Evolutionary conservation across 2,329 filamentous ascomycete genomes (phyloP), one percentile per base, ranked within the genome.

Genomic region (Penicillium sp.): DNA sequence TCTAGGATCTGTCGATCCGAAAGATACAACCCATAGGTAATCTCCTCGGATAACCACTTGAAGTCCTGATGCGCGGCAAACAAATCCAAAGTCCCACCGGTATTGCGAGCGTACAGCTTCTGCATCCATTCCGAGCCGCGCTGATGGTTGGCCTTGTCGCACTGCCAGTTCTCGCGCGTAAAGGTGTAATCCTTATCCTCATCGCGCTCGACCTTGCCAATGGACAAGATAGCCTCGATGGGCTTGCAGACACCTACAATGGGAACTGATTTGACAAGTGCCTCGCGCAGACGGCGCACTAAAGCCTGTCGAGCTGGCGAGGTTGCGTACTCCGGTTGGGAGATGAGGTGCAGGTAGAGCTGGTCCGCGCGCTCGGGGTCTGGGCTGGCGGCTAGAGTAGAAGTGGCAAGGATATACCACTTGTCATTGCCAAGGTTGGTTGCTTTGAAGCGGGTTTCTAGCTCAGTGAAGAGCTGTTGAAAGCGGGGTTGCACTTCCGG

Each of bases 41-140:
- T 84, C 19, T 89, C 89, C 50, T 90, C 80, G 73, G 92, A 90
- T 75, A 96, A 83, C 68, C 86, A 87, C 10, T 84, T 80, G 71
- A 96, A 91, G 31, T 77, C 72, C 21, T 58, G 59, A 48, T 74
- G 72, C 24, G 70, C 68, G 14, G 39, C 55, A 48, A 74, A 71
- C 35, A 73, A 24, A 43, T 71, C 64, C 57, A 74, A 50, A 4
- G 71, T 73, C 72, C 53, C 57, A 1, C 51, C 57, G 8, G 66
- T 74, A 61, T 86, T 82, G 41, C 79, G 76, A 50, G 79, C 73
- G 67, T 86, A 87, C 10, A 88, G 75, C 48, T 82, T 80, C 46
- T 77, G 73, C 58, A 86, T 77, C 85, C 85, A 88, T 5, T 72
- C 79, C 16, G 76, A 73, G 5, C 81, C 86, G 3, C 84, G 78